A percentile compares a stretch with the other conserved stretches of the same genome.
Evolutionary conservation across 441 rosid genomes (phyloP).

Genomic region (Biscutella auriculata): DNA sequence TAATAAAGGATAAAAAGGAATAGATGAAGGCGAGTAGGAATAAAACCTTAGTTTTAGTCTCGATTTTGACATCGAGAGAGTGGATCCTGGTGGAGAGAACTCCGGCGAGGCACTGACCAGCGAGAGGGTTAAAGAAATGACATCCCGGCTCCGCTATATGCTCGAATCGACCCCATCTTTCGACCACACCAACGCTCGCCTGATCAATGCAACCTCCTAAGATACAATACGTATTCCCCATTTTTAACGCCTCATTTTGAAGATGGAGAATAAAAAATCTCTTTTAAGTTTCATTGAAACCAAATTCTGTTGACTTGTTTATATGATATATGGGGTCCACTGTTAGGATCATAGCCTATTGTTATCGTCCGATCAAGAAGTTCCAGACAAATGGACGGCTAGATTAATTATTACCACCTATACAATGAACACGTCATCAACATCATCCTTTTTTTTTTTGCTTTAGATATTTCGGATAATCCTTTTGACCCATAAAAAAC

Average conservation of each 20-base stretch:
- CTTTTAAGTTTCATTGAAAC: not conserved
- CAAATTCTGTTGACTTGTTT: not conserved
- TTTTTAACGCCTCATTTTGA: not conserved
- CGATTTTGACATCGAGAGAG: slow-evolving; percentile 85
- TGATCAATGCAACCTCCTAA: slow-evolving; percentile 66
- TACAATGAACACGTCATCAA: slow-evolving; percentile 4
- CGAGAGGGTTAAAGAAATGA: slow-evolving; percentile 54
- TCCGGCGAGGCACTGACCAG: slow-evolving; percentile 76
- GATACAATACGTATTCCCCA: slow-evolving; percentile 54
- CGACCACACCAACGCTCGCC: slow-evolving; percentile 74
- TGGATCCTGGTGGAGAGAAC: slow-evolving; percentile 73
- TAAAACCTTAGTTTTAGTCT: slow-evolving; percentile 78
- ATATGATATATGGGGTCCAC: not conserved
- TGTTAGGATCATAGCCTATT: not conserved
- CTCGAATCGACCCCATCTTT: slow-evolving; percentile 92
- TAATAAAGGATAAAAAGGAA: too few relatives aligned
- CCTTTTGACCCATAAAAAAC: not conserved
- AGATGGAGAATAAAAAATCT: not conserved
- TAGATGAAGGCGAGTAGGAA: too few relatives aligned
- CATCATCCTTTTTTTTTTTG: not conserved
- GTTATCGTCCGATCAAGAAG: slow-evolving; percentile 16
- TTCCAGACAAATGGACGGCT: not conserved
- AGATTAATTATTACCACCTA: not conserved
- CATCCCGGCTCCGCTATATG: slow-evolving; percentile 74
- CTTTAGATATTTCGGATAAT: not conserved